A percentile compares a stretch with the other conserved stretches of the same genome.
These are phyloP conservation scores for Umbellularia californica DNA, from an alignment of 164 flowering plant genomes.

Conservation along the genomic window DNA sequence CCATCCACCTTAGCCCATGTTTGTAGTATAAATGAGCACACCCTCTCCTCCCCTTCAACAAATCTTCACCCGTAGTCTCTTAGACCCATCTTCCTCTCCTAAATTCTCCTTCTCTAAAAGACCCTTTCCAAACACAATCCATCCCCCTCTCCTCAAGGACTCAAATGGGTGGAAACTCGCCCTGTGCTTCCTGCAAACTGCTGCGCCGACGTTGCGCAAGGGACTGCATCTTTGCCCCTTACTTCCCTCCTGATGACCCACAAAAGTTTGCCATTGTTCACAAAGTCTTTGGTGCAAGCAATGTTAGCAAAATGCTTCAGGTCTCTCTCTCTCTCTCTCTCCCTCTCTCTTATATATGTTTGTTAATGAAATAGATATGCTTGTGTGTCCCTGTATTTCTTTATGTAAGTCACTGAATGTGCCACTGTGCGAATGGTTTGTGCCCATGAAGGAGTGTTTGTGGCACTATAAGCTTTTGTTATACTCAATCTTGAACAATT, in stretches of 20 bases:
- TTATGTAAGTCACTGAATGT: too few relatives aligned
- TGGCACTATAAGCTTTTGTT: too few relatives aligned
- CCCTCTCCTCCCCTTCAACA: not conserved
- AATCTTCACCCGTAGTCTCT: too few relatives aligned
- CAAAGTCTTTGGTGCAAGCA: slow-evolving; percentile 91
- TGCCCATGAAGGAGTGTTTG: too few relatives aligned
- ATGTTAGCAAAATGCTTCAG: slow-evolving; percentile 92
- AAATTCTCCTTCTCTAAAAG: not conserved
- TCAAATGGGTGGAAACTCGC: slow-evolving; percentile 63
- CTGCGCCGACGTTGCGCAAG: slow-evolving; percentile 80
- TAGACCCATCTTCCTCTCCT: too few relatives aligned
- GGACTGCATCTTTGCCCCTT: slow-evolving; percentile 88
- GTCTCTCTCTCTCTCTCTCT: slow-evolving; percentile 27
- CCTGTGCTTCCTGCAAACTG: slow-evolving; percentile 92
- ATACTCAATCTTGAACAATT: too few relatives aligned
- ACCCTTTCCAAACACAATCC: not conserved
- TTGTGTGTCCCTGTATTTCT: not conserved
- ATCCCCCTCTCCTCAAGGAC: not conserved
- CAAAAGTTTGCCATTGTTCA: slow-evolving; percentile 85
- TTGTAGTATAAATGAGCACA: not conserved
- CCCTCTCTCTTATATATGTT: not conserved
- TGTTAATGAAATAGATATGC: not conserved
- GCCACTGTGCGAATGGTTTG: too few relatives aligned
- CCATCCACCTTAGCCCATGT: not conserved
- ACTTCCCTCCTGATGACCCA: slow-evolving; percentile 82